Percentiles rank a stretch among this genome's conserved stretches.
phyloP scores from a whole-genome alignment of 2,329 filamentous ascomycete genomes.

The Hypoxylon sp. region DNA sequence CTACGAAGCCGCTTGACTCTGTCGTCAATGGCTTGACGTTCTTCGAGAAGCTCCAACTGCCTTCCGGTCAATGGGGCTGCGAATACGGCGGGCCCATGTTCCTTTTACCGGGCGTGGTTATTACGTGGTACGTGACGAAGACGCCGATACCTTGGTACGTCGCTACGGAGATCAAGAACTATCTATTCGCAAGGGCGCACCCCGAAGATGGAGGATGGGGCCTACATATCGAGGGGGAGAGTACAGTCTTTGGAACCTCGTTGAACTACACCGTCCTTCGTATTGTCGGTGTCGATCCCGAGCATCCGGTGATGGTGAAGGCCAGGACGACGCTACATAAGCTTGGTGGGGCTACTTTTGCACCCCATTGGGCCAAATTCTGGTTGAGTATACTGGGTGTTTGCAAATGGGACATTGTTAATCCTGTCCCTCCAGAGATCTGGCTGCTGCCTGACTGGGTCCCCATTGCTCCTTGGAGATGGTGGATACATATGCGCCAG shows the following conservation, averaged over 20 bases:
- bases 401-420: constrained; percentile 91
- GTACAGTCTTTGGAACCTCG: constrained; percentile 88
- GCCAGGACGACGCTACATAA: constrained; percentile 86
- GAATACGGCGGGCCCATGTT: constrained; percentile 99
- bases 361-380: constrained; percentile 97
- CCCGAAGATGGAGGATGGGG: constrained; percentile 97
- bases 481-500: constrained; percentile 99
- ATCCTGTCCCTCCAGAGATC: constrained; percentile 91
- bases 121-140: constrained; percentile 90
- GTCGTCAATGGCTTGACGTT: constrained; percentile 88
- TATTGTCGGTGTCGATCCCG: constrained; percentile 84
- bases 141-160: constrained; percentile 86
- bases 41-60: constrained; percentile 90
- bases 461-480: constrained; percentile 90
- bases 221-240: constrained; percentile 93
- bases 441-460: constrained; percentile 95
- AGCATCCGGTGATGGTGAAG: constrained; percentile 87
- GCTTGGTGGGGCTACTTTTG: constrained; percentile 85
- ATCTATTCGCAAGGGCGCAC: constrained; percentile 87
- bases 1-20: constrained; percentile 81
- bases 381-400: constrained; percentile 91
- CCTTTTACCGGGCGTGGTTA: constrained; percentile 85
- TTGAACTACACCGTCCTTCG: constrained; percentile 90
- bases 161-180: constrained; percentile 91
- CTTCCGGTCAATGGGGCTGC: constrained; percentile 94